Evolutionary conservation across 2,329 filamentous ascomycete genomes (phyloP).

Genomic region (Leptosphaerulina australis): DNA sequence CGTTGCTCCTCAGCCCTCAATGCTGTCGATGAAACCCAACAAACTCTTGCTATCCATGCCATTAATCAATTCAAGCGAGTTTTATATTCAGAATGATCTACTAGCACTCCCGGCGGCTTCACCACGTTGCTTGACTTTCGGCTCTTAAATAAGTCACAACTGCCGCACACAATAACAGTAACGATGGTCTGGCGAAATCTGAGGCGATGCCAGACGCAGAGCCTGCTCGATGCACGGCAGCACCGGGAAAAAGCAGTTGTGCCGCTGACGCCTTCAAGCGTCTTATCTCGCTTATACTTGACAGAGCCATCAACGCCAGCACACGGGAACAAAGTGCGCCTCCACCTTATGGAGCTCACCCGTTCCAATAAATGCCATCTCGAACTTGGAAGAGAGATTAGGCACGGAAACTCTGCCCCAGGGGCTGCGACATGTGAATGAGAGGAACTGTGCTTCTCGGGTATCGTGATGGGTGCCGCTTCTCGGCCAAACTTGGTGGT

Average conservation of each 20-base stretch:
- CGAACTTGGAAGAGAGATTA: constrained; percentile 6
- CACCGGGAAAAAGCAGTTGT: constrained; percentile 14
- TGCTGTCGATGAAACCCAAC: constrained; percentile 9
- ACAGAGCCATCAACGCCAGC: constrained; percentile 10
- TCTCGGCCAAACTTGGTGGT: not conserved
- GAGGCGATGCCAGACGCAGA: constrained; percentile 1
- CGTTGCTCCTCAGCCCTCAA: not conserved
- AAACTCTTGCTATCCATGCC: not conserved
- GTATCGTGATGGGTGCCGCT: not conserved
- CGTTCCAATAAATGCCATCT: constrained; percentile 4
- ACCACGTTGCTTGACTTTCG: constrained; percentile 6
- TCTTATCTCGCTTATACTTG: constrained; percentile 17
- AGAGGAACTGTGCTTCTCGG: constrained; percentile 3
- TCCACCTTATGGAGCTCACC: constrained; percentile 6
- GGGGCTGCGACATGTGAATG: constrained; percentile 4
- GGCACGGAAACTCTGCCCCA: constrained; percentile 9
- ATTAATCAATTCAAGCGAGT: not conserved
- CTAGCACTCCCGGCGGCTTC: constrained; percentile 2
- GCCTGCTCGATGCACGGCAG: constrained; percentile 7
- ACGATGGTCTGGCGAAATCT: constrained; percentile 14
- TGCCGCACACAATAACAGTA: not conserved
- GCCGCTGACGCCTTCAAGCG: constrained; percentile 16
- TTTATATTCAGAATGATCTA: not conserved
- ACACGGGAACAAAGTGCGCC: constrained; percentile 8
- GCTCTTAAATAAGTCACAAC: constrained; percentile 1